phyloP scores from a whole-genome alignment of 1,284 basidiomycete genomes.

The Takashimella koratensis region DNA sequence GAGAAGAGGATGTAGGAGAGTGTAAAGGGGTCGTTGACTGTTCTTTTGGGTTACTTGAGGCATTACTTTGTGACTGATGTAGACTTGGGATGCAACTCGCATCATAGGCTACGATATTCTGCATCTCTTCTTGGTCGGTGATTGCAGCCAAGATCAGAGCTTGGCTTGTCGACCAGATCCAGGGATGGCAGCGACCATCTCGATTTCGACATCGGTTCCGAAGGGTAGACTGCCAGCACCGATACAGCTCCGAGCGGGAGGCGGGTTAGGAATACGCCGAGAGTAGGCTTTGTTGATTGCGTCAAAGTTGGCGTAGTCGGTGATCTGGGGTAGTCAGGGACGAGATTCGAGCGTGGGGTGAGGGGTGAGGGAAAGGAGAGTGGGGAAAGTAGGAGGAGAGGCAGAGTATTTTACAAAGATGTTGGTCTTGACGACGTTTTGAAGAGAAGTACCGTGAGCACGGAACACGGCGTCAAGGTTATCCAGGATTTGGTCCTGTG shows the following conservation, averaged over 20 bases:
- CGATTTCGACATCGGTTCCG: conserved; percentile 61
- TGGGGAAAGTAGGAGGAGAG: background rate
- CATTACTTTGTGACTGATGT: too few relatives aligned
- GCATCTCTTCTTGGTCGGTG: too few relatives aligned
- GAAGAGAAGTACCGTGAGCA: conserved; percentile 59
- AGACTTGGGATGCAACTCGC: too few relatives aligned
- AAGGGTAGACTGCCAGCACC: conserved; percentile 58
- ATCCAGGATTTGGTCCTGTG: conserved; percentile 56
- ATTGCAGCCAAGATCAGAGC: too few relatives aligned
- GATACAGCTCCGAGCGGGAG: conserved; percentile 64
- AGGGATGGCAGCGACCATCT: conserved; percentile 54
- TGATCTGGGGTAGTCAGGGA: conserved; percentile 22
- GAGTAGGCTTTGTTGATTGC: conserved; percentile 29
- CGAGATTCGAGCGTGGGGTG: background rate
- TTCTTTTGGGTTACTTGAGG: too few relatives aligned
- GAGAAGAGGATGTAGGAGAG: background rate
- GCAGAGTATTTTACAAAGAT: conserved; percentile 61
- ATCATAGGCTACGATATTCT: too few relatives aligned
- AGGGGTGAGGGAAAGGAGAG: background rate
- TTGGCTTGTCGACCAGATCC: too few relatives aligned
- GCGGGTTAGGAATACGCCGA: conserved; percentile 33
- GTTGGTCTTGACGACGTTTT: conserved; percentile 61
- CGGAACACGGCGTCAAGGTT: conserved; percentile 60
- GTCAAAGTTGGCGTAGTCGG: conserved; percentile 29
- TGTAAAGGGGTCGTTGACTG: too few relatives aligned